These are phyloP conservation scores for Populus pruinosa DNA, from an alignment of 345 rosid species.

Conservation along the genomic window DNA sequence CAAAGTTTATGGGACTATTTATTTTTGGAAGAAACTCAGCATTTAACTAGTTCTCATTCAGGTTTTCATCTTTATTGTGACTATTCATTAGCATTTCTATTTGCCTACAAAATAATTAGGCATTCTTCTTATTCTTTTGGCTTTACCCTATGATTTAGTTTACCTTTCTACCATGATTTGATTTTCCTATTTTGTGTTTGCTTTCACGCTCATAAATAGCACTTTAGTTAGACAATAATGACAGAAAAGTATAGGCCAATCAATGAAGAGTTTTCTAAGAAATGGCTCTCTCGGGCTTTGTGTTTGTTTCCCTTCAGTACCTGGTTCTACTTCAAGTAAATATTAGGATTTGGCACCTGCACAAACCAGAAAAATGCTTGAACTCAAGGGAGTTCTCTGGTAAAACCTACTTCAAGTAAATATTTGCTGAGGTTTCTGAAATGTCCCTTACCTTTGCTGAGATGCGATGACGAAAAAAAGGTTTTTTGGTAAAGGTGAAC, in stretches of 20 bases:
- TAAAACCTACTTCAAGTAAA: neutral
- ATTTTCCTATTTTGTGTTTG: neutral
- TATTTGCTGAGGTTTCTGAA: neutral
- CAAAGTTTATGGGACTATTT: neutral
- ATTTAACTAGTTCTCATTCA: neutral
- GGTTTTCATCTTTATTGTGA: neutral
- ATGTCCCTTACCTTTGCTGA: neutral
- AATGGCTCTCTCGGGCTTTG: neutral
- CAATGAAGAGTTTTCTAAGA: neutral
- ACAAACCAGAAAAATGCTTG: neutral
- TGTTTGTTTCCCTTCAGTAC: neutral
- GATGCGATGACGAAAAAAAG: neutral
- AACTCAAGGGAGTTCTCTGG: neutral
- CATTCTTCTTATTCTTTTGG: neutral
- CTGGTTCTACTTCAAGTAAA: neutral
- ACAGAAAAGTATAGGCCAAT: neutral
- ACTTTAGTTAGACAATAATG: neutral
- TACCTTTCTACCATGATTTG: neutral
- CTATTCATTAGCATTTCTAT: neutral
- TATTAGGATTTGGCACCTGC: neutral
- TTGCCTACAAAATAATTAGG: neutral
- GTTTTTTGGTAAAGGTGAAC: neutral
- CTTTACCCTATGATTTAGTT: neutral
- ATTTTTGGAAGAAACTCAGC: neutral
- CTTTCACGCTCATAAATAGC: neutral